phyloP scores from a whole-genome alignment of 805 yeast genomes.

The Candida glaebosa region DNA sequence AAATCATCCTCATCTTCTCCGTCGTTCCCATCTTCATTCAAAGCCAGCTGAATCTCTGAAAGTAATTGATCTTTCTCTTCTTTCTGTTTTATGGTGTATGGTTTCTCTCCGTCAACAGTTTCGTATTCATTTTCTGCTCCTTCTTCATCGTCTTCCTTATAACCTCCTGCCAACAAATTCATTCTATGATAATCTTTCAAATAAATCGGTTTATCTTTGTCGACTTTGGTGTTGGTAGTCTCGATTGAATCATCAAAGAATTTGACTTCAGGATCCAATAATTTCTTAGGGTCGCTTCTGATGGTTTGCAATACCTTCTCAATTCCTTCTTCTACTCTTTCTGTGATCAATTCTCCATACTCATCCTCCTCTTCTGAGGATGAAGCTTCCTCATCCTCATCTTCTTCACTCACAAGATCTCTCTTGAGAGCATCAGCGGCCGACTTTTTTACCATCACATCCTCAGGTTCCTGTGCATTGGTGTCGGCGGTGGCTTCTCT shows the following conservation, averaged over 20 bases:
- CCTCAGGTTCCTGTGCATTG: constrained; percentile 2
- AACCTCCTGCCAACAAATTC: constrained; percentile 68
- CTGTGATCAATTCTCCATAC: constrained; percentile 81
- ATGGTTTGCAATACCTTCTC: constrained; percentile 68
- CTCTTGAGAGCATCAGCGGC: constrained; percentile 10
- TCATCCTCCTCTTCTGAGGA: constrained; percentile 87
- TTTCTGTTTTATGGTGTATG: constrained; percentile 70
- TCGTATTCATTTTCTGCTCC: constrained; percentile 36
- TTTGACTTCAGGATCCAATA: constrained; percentile 64
- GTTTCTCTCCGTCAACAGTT: constrained; percentile 54
- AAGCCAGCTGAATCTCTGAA: constrained; percentile 71
- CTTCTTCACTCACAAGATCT: constrained; percentile 19
- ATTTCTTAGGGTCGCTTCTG: constrained; percentile 57
- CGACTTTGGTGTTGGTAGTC: constrained; percentile 14
- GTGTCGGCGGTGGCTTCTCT: constrained; percentile 40
- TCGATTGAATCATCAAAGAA: constrained; percentile 69
- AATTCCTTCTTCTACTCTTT: constrained; percentile 79
- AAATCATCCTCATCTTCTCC: constrained; percentile 48
- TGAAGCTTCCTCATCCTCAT: constrained; percentile 18
- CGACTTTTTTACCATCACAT: not conserved
- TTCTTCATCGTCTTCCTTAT: constrained; percentile 46
- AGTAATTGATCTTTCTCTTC: constrained; percentile 75
- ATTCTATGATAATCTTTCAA: constrained; percentile 90
- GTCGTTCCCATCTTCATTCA: constrained; percentile 43
- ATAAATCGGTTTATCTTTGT: constrained; percentile 59